These are phyloP conservation scores for Hymenotorrendiella dingleyae DNA, from an alignment of 2,329 filamentous ascomycete genomes.

Conservation along the genomic window DNA sequence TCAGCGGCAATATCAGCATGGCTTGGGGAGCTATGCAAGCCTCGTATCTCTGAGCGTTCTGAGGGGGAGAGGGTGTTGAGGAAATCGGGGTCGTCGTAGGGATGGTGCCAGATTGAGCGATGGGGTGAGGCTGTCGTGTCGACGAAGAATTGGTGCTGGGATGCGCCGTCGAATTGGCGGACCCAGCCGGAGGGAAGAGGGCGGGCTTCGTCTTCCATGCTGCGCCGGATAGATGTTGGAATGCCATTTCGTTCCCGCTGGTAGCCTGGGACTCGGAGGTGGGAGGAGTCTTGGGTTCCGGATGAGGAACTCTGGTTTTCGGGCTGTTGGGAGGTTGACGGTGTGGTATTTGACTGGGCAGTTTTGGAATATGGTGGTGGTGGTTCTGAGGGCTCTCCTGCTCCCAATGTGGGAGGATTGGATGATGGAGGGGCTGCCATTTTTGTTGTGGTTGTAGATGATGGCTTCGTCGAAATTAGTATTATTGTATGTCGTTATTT, in stretches of 20 bases:
- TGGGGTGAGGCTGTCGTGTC: conserved; percentile 49
- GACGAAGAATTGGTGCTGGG: conserved; percentile 57
- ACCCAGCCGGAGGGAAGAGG: conserved; percentile 51
- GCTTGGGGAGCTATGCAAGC: conserved; percentile 30
- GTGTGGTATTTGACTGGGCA: not conserved
- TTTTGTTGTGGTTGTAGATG: not conserved
- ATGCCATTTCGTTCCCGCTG: conserved; percentile 44
- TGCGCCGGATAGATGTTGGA: conserved; percentile 44
- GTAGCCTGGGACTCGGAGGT: conserved; percentile 23
- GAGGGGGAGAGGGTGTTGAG: conserved; percentile 40
- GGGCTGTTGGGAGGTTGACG: not conserved
- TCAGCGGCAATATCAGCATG: conserved; percentile 38
- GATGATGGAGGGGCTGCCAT: not conserved
- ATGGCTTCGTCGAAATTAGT: not conserved
- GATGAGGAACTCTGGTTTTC: conserved; percentile 14
- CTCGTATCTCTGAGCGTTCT: conserved; percentile 43
- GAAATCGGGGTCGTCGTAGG: conserved; percentile 52
- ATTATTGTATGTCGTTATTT: not conserved
- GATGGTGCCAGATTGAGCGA: conserved; percentile 55
- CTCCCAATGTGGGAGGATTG: not conserved
- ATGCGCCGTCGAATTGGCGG: conserved; percentile 46
- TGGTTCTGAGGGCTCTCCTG: conserved; percentile 14
- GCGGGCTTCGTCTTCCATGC: conserved; percentile 56
- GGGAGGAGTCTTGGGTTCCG: conserved; percentile 16
- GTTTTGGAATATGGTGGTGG: conserved; percentile 33